Base-by-base conservation (phyloP, 2,329 filamentous ascomycete genomes). In the Aspergillus ochraceoroseus region DNA sequence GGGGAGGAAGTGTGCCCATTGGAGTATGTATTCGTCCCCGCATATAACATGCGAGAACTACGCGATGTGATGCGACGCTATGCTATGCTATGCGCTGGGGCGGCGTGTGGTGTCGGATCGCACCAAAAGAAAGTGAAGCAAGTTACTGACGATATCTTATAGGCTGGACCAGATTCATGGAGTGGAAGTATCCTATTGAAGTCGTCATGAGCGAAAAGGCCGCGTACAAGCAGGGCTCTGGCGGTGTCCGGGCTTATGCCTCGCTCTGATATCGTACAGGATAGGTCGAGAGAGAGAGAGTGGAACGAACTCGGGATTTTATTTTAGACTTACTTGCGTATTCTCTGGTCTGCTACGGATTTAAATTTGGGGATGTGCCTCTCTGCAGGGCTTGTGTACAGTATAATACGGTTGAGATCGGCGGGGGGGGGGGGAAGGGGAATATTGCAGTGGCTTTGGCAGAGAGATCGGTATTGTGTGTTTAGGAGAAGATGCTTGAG, bases 121-220 rank as follows among this genome's bases (percentile, higher is more conserved):
- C n/a, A n/a, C n/a, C n/a, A n/a, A n/a, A n/a, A n/a, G 6, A 8
- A 17, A 9, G 12, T 31, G 36, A 11, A 11, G 6, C n/a, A 37
- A 17, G 15, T 29, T 39, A 38, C 31, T 15, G 5, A 5, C 2
- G 2, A 7, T 23, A 15, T 11, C 8, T 1, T 46, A 29, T 54
- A 95, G 89, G 87, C 53, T 95, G 90, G 89, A 83, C 82, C 14
- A 82, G 83, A 57, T 94, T 88, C 62, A 95, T 95, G 89, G 80
- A 87, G 63, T 96, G 88, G 89, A 83, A 85, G 64, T 92, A 95
- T 61, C 80, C 80, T 0, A 83, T 94, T 41, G 83, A 94, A 46
- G 73, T 95, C 29, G 62, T 65, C n/a, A 52, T 71, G 28, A 66
- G 79, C 42, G 82, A 73, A 62, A 80, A 82, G 58, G 73, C 70